phyloP scores from a whole-genome alignment of 345 rosid species.

The Brassica napus region Da-Ae NC_063446.1:6365001-6365500 shows the following conservation, averaged over 20 bases:
- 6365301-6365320: constrained; percentile 50
- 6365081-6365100: constrained; percentile 34
- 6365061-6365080: constrained; percentile 42
- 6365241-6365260: constrained; percentile 27
- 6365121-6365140: neutral
- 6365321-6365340: constrained; percentile 68
- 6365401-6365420: constrained; percentile 84
- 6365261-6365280: constrained; percentile 66
- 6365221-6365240: constrained; percentile 20
- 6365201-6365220: neutral
- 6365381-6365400: constrained; percentile 68
- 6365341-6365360: constrained; percentile 82
- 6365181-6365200: neutral
- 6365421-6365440: constrained; percentile 53
- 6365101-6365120: neutral
- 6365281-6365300: constrained; percentile 63
- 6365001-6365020: constrained; percentile 22
- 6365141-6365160: constrained; percentile 33
- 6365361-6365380: constrained; percentile 76
- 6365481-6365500: neutral
- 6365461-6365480: constrained; percentile 29
- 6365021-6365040: constrained; percentile 43
- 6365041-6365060: constrained; percentile 36
- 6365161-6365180: constrained; percentile 27
- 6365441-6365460: constrained; percentile 4